Evolutionary conservation across 257 asterid genomes (phyloP).

Genomic region (Mitragyna speciosa): DNA sequence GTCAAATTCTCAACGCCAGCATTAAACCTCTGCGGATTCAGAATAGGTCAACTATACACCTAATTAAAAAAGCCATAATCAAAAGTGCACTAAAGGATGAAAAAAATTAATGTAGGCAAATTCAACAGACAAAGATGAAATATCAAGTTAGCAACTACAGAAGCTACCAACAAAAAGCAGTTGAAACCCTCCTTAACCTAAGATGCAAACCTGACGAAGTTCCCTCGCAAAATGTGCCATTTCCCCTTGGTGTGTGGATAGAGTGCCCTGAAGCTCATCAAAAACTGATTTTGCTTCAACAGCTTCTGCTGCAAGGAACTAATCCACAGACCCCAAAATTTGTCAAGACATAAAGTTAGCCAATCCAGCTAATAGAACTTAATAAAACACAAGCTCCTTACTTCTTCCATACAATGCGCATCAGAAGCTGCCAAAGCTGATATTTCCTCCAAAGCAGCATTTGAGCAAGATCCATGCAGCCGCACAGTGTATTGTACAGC

Average conservation of each 20-base stretch:
- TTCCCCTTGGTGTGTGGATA: conserved; percentile 68
- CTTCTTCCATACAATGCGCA: conserved; percentile 56
- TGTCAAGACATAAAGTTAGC: conserved; percentile 12
- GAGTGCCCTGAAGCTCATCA: conserved; percentile 57
- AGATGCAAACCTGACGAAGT: conserved; percentile 67
- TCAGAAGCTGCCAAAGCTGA: conserved; percentile 52
- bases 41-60: background rate
- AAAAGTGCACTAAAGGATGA: background rate
- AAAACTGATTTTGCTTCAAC: conserved; percentile 51
- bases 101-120: background rate
- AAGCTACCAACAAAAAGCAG: background rate
- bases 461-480: conserved; percentile 63
- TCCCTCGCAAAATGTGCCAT: conserved; percentile 66
- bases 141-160: background rate
- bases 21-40: conserved; percentile 39
- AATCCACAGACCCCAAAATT: conserved; percentile 17
- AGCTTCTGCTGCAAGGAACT: conserved; percentile 64
- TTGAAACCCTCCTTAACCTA: background rate
- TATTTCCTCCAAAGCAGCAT: conserved; percentile 68
- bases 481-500: conserved; percentile 70
- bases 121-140: background rate
- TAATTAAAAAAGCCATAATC: background rate
- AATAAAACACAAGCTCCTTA: conserved; percentile 27
- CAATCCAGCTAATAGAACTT: conserved; percentile 7
- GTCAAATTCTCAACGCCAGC: conserved; percentile 52